These are phyloP conservation scores for Saxispiralis lemnorum DNA, from an alignment of 495 filamentous ascomycete species.

Conservation along the genomic window DNA sequence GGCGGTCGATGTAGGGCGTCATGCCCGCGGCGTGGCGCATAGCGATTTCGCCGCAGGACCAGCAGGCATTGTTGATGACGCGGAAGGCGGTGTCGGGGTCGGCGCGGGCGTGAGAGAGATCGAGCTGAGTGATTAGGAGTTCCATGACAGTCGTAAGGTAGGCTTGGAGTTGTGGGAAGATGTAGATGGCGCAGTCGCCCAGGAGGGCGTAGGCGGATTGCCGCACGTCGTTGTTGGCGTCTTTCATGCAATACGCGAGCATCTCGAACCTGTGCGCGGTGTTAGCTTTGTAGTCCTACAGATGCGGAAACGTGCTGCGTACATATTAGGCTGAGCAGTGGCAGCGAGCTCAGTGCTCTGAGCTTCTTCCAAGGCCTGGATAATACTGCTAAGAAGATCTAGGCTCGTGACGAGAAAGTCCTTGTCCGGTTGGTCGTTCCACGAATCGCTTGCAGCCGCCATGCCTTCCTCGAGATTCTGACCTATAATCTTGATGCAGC, in stretches of 20 bases:
- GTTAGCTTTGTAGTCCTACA: too few species aligned
- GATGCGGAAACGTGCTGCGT: too few species aligned
- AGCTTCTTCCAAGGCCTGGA: conserved; percentile 67
- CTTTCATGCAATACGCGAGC: conserved; percentile 81
- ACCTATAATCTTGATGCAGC: conserved; percentile 82
- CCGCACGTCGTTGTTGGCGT: conserved; percentile 76
- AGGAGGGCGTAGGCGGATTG: conserved; percentile 93
- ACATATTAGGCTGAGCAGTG: conserved; percentile 55
- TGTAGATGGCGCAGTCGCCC: conserved; percentile 90
- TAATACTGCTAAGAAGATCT: conserved; percentile 82
- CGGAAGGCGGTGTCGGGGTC: conserved; percentile 65
- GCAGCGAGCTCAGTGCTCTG: conserved; percentile 60
- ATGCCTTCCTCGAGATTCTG: conserved; percentile 65
- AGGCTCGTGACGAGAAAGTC: conserved; percentile 95
- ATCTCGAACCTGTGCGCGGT: conserved; percentile 44
- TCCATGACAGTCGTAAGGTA: conserved; percentile 58
- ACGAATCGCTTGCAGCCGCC: conserved; percentile 38
- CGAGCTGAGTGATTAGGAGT: conserved; percentile 67
- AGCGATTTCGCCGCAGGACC: conserved; percentile 88
- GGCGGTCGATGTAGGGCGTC: conserved; percentile 54
- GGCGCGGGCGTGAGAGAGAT: conserved; percentile 55
- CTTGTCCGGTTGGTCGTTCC: conserved; percentile 72
- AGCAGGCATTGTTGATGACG: conserved; percentile 95
- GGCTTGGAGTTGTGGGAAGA: conserved; percentile 65
- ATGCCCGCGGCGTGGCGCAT: conserved; percentile 57